phyloP scores from a whole-genome alignment of 2,329 filamentous ascomycete species.

The Samsoniella hepiali region DNA sequence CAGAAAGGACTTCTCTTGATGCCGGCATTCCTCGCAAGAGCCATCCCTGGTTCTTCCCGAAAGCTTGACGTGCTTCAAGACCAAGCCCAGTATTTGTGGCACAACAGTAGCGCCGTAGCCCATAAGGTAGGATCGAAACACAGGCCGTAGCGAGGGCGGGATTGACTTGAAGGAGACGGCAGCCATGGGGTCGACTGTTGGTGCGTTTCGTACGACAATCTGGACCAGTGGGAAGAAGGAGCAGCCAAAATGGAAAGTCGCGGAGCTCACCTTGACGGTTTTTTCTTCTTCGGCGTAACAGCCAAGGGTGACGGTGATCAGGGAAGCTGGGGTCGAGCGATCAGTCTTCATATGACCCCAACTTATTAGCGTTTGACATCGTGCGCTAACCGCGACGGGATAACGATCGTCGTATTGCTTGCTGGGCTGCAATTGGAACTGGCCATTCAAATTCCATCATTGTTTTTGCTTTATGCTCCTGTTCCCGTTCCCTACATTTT shows the following conservation, averaged over 20 bases:
- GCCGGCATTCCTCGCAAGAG: conserved; percentile 25
- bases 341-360: background rate
- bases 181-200: background rate
- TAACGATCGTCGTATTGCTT: background rate
- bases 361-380: background rate
- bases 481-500: too few relatives aligned
- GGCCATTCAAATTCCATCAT: background rate
- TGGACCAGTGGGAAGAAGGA: background rate
- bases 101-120: conserved; percentile 58
- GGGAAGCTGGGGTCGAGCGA: background rate
- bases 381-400: background rate
- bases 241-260: background rate
- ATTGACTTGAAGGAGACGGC: conserved; percentile 31
- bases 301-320: background rate
- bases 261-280: background rate
- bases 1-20: conserved; percentile 30
- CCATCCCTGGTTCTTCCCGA: conserved; percentile 29
- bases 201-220: background rate
- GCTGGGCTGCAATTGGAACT: background rate
- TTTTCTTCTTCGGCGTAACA: background rate
- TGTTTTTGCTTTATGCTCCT: background rate
- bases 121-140: conserved; percentile 56
- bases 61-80: conserved; percentile 48
- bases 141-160: conserved; percentile 51
- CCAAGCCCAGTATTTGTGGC: conserved; percentile 52